phyloP scores from a whole-genome alignment of 495 filamentous ascomycete genomes.

The Viridothelium virens region DNA sequence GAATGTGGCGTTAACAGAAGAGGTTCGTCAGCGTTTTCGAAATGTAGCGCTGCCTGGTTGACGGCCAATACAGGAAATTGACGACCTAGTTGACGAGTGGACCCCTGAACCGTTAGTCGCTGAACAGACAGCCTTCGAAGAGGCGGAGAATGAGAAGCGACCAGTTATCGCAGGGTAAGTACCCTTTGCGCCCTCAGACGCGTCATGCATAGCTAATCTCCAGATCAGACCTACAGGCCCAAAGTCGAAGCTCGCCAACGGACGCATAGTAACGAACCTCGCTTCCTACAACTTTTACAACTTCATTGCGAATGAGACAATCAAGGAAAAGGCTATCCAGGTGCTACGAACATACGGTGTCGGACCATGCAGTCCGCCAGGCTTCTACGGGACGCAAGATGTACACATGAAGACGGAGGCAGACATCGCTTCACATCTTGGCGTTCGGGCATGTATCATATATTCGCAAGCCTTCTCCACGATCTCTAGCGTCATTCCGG shows the following conservation, averaged over 20 bases:
- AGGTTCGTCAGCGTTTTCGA: conserved; percentile 39
- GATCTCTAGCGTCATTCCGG: conserved; percentile 86
- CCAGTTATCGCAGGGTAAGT: conserved; percentile 82
- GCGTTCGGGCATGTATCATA: conserved; percentile 78
- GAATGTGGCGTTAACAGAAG: conserved; percentile 79
- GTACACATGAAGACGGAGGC: conserved; percentile 95
- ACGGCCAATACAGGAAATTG: conserved; percentile 60
- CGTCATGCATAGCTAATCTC: neutral
- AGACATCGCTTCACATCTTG: conserved; percentile 83
- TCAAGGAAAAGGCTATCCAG: conserved; percentile 91
- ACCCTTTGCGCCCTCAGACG: neutral
- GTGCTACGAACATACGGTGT: conserved; percentile 92
- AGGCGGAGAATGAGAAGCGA: conserved; percentile 72
- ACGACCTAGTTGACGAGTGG: conserved; percentile 97
- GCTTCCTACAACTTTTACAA: conserved; percentile 97
- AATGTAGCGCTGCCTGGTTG: neutral
- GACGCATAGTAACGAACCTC: conserved; percentile 83
- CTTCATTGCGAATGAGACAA: conserved; percentile 78
- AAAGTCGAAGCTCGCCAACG: conserved; percentile 80
- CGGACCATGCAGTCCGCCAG: conserved; percentile 89
- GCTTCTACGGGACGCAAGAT: conserved; percentile 98
- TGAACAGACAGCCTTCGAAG: conserved; percentile 60
- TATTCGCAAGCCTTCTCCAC: conserved; percentile 95
- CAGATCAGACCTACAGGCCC: conserved; percentile 70
- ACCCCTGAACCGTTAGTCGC: conserved; percentile 85